Conservation (phyloP, 2,329 filamentous ascomycete genomes). For the Alternaria ethzedia region DNA sequence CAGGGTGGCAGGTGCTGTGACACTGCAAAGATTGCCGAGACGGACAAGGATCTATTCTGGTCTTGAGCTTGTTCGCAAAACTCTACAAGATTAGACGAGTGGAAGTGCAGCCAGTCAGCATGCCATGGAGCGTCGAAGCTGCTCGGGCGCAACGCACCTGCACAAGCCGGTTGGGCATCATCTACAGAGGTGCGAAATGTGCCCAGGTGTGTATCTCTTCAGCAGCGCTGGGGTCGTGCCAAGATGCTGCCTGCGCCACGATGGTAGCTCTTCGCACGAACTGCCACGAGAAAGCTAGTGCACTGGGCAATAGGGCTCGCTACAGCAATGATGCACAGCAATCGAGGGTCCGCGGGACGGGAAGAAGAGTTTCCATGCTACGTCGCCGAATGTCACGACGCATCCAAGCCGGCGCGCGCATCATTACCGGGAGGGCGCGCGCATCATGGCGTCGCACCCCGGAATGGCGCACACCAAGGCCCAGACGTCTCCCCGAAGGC, state of each 20-base stretch:
- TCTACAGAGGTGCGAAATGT: background rate
- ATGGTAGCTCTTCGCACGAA: background rate
- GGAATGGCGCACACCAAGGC: conserved; percentile 14
- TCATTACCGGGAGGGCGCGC: conserved; percentile 22
- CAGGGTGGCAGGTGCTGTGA: background rate
- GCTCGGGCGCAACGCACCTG: background rate
- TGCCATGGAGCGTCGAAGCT: conserved; percentile 4
- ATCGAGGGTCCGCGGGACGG: conserved; percentile 9
- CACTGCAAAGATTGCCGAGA: conserved; percentile 9
- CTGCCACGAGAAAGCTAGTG: conserved; percentile 2
- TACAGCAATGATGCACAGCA: conserved; percentile 13
- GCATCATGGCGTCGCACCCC: conserved; percentile 12
- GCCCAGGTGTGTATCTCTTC: background rate
- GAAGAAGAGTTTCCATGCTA: conserved; percentile 10
- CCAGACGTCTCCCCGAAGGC: background rate
- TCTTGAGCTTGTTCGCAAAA: conserved; percentile 8
- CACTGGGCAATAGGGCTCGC: conserved; percentile 1
- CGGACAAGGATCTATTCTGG: conserved; percentile 11
- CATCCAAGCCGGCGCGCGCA: conserved; percentile 19
- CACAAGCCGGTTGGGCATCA: background rate
- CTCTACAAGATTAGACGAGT: conserved; percentile 30
- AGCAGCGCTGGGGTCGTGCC: background rate
- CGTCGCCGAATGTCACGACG: conserved; percentile 21
- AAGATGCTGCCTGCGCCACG: background rate
- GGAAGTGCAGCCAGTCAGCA: conserved; percentile 17